Base-by-base conservation (phyloP, 164 flowering plant genomes). In the Magnolia sinica region DNA sequence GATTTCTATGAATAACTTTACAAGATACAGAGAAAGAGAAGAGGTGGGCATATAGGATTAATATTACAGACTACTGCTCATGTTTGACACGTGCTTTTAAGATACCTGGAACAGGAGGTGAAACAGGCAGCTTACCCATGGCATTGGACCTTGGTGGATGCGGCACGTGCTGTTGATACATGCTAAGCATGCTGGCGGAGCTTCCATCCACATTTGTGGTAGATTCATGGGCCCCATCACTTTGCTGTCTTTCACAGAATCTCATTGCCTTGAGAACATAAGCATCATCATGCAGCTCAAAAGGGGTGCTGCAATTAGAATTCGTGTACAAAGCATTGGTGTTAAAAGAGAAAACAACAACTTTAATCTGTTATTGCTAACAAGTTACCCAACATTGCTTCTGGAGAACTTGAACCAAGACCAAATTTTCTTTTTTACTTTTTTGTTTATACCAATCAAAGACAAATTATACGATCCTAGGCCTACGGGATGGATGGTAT, bases 271-370 rank as follows among this genome's bases (percentile, higher is more conserved):
- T 96, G 79, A 96, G 89, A 77, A 96, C 97, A 69, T 90, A 93
- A 72, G 94, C 93, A 82, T 96, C 99, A 75, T 96, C 99, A 73
- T 96, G 99, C 49, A 96, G 90, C 89, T 96, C 96, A 87, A 96
- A 96, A 1, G 99, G 99, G 19, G 99, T 92, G 85, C 99, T 96
- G 92, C 86, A 89, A 77, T 71, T 8, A 52, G 61, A 55, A 7
- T 11, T 55, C 61, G 10, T 16, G 18, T 11, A 9, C 18, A 10
- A 0, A 55, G 18, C 61, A 8, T 11, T 16, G 18, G 61, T 55
- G 61, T 11, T 55, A 11, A 55, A 3, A 55, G 61, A 55, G 18
- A 11, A 16, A 11, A 55, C 61, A 55, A 7, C 45, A 14, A 3
- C 16, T 55, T 11, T 14, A 55, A 55, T 55, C 61, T 16, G 4